Evolutionary conservation across 83 land plant species (phyloP).

Genomic region (Larix sibirica): DNA sequence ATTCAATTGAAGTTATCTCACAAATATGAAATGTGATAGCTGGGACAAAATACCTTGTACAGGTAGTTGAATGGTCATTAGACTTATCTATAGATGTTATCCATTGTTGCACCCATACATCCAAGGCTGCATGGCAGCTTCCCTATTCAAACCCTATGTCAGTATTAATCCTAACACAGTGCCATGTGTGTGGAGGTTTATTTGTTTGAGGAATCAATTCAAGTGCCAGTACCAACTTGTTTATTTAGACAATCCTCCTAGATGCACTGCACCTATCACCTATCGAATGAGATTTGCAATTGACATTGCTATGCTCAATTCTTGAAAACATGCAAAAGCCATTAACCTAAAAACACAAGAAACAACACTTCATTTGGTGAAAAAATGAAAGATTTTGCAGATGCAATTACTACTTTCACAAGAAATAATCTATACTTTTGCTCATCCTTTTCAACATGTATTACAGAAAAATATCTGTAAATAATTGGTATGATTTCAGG

Average conservation of each 20-base stretch:
- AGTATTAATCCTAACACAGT: neutral
- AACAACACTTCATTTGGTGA: neutral
- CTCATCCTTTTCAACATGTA: neutral
- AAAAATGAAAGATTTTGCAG: neutral
- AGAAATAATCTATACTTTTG: neutral
- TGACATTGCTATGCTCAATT: neutral
- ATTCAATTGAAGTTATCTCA: neutral
- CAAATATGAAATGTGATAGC: neutral
- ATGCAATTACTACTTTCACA: neutral
- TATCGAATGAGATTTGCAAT: neutral
- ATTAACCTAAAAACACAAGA: neutral
- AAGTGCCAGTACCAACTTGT: neutral
- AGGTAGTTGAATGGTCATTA: no score
- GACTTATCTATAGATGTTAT: neutral
- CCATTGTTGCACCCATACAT: neutral
- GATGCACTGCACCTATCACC: neutral
- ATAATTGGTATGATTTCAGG: constrained; percentile 2
- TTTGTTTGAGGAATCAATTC: neutral
- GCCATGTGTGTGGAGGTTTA: neutral
- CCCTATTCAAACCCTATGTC: neutral
- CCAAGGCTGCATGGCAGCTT: neutral
- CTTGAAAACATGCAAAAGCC: neutral
- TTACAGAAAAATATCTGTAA: neutral
- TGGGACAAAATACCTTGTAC: no score
- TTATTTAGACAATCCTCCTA: neutral